These are phyloP conservation scores for Pseudogymnoascus pannorum DNA, from an alignment of 2,329 filamentous ascomycete genomes.

Conservation along the genomic window DNA sequence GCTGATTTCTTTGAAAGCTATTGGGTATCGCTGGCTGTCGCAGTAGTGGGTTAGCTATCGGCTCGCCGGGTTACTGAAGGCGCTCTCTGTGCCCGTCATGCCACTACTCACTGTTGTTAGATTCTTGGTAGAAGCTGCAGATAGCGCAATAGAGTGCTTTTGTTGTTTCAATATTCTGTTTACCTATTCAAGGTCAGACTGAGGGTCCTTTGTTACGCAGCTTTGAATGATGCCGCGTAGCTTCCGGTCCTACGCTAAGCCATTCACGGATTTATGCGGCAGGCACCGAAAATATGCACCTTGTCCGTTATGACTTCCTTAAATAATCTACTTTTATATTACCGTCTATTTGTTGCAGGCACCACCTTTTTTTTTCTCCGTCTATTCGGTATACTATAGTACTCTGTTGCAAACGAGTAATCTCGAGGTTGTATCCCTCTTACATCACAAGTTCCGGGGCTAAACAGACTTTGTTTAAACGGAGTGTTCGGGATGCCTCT, in stretches of 20 bases:
- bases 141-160: constrained; percentile 1
- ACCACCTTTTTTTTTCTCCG: not conserved
- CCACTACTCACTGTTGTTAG: not conserved
- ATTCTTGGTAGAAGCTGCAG: not conserved
- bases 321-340: not conserved
- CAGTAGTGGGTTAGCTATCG: not conserved
- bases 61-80: not conserved
- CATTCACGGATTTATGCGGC: constrained; percentile 5
- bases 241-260: constrained; percentile 3
- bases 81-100: not conserved
- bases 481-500: not conserved
- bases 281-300: constrained; percentile 5
- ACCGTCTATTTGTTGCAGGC: not conserved
- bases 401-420: not conserved
- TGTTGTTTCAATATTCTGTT: constrained; percentile 8
- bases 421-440: not conserved
- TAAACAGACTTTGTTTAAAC: not conserved
- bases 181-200: constrained; percentile 7
- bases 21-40: constrained; percentile 2
- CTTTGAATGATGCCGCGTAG: constrained; percentile 2
- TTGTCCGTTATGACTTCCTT: not conserved
- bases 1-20: constrained; percentile 19
- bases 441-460: not conserved
- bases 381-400: not conserved
- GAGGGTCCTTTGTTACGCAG: constrained; percentile 4